Evolutionary conservation across 371 early-diverging fungal genomes (phyloP).

Genomic region (Mucor irregularis): DNA sequence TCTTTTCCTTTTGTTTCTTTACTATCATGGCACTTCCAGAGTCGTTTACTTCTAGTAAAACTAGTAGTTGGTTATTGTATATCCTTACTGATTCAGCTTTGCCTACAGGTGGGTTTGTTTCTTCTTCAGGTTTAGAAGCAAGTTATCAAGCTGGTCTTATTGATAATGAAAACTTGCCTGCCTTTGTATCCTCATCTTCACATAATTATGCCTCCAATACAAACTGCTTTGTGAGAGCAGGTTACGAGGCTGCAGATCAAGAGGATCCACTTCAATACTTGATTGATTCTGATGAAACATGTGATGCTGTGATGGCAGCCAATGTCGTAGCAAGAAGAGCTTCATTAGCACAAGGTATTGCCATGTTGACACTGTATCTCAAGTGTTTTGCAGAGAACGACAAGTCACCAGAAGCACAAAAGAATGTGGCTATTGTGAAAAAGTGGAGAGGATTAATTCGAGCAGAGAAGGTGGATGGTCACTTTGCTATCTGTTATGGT

Average conservation of each 20-base stretch:
- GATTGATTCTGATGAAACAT: conserved; percentile 53
- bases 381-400: conserved; percentile 49
- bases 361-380: conserved; percentile 64
- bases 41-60: conserved; percentile 40
- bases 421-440: conserved; percentile 40
- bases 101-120: conserved; percentile 88
- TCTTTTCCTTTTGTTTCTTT: background rate
- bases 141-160: conserved; percentile 64
- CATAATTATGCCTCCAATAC: conserved; percentile 69
- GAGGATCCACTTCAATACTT: conserved; percentile 35
- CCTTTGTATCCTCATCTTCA: conserved; percentile 54
- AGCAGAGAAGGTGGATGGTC: conserved; percentile 59
- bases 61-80: conserved; percentile 75
- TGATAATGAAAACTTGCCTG: conserved; percentile 31
- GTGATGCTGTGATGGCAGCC: conserved; percentile 59
- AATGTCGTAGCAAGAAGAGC: conserved; percentile 73
- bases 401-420: conserved; percentile 3
- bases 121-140: conserved; percentile 82
- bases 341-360: conserved; percentile 71
- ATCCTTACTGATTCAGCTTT: conserved; percentile 88
- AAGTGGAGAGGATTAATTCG: conserved; percentile 59
- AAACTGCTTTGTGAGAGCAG: conserved; percentile 67
- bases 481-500: conserved; percentile 73
- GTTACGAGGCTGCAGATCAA: conserved; percentile 50
- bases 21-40: background rate